phyloP scores from a whole-genome alignment of 495 filamentous ascomycete species.

The Massariosphaeria phaeospora region DNA sequence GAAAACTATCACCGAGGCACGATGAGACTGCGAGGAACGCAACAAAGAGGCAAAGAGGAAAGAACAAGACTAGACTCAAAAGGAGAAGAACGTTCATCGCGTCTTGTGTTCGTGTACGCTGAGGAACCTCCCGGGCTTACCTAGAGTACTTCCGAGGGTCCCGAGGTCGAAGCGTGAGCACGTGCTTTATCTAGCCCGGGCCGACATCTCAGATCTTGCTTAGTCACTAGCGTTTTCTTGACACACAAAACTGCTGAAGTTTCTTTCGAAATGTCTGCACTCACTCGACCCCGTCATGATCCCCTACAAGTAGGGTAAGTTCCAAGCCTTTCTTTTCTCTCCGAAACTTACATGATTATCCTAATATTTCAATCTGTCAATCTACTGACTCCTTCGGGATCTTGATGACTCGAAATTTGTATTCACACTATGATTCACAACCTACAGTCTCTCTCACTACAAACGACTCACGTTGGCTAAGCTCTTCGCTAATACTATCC shows the following conservation, averaged over 20 bases:
- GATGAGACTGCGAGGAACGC: constrained; percentile 55
- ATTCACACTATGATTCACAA: constrained; percentile 38
- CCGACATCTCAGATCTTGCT: neutral
- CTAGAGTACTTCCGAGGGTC: too few relatives aligned
- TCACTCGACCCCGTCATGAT: constrained; percentile 16
- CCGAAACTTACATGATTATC: constrained; percentile 62
- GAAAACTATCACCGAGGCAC: constrained; percentile 54
- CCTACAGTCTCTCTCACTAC: neutral
- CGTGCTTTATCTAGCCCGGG: neutral
- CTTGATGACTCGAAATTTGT: constrained; percentile 37
- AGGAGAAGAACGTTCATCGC: constrained; percentile 50
- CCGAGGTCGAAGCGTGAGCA: neutral
- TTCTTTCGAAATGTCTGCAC: neutral
- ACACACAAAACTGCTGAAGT: neutral
- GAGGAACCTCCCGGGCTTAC: too few relatives aligned
- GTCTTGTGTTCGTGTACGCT: neutral
- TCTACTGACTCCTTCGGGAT: constrained; percentile 58
- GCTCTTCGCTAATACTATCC: neutral
- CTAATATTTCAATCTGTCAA: constrained; percentile 74
- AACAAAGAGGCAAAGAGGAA: constrained; percentile 26
- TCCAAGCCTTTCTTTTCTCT: neutral
- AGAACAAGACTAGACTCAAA: constrained; percentile 44
- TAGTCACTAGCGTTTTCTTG: constrained; percentile 15
- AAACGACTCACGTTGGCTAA: neutral
- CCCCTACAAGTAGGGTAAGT: constrained; percentile 16